Percentiles rank a stretch among this genome's conserved stretches.
These are phyloP conservation scores for Xylaria arbuscula DNA, from an alignment of 2,329 filamentous ascomycete species.

Conservation along the genomic window DNA sequence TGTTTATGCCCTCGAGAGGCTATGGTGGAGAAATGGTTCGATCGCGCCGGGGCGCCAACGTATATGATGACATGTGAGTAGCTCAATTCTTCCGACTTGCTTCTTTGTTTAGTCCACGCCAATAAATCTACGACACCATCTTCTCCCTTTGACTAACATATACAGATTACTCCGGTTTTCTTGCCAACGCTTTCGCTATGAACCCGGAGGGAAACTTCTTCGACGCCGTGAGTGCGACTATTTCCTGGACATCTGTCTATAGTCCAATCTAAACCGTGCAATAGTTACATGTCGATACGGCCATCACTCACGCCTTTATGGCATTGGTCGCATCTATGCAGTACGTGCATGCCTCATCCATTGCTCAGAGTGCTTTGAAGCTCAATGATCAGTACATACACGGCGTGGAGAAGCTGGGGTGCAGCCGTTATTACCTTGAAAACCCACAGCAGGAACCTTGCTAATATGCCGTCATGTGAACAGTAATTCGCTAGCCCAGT, in stretches of 20 bases:
- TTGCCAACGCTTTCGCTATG: constrained; percentile 50
- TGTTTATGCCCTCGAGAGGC: constrained; percentile 50
- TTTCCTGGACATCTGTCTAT: not conserved
- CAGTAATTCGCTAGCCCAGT: constrained; percentile 48
- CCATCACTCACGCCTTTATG: constrained; percentile 51
- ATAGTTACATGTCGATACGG: constrained; percentile 50
- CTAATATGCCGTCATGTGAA: constrained; percentile 19
- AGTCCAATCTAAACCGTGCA: constrained; percentile 24
- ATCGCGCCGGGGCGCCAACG: constrained; percentile 48
- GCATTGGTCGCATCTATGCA: constrained; percentile 52
- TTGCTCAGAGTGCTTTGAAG: not conserved
- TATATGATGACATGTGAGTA: constrained; percentile 50
- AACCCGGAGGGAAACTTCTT: constrained; percentile 50
- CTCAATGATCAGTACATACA: not conserved
- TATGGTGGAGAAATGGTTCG: constrained; percentile 50
- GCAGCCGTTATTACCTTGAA: not conserved
- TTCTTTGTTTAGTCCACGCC: not conserved
- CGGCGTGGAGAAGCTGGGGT: not conserved
- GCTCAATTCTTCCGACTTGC: not conserved
- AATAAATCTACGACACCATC: not conserved
- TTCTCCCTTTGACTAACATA: constrained; percentile 27
- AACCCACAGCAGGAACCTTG: not conserved
- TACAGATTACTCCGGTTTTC: constrained; percentile 49
- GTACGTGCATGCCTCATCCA: constrained; percentile 31
- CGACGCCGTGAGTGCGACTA: constrained; percentile 44